These are phyloP conservation scores for Taphrina communis DNA, from an alignment of 1,139 yeast species.

Conservation along the genomic window DNA sequence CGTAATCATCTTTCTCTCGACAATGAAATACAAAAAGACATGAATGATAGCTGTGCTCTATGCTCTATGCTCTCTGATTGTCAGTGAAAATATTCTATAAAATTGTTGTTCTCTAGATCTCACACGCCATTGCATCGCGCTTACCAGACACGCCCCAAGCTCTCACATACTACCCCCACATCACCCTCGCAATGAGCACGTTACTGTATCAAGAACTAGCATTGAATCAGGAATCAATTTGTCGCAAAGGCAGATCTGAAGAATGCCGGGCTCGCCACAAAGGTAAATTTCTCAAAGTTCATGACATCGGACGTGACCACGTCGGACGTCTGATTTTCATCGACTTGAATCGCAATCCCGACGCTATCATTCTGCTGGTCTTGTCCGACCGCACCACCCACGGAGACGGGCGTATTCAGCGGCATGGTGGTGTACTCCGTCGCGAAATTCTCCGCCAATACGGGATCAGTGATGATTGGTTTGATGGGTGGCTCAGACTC, in stretches of 20 bases:
- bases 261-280: constrained; percentile 38
- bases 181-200: no score
- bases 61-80: no score
- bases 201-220: not conserved
- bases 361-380: not conserved
- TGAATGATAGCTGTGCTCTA: no score
- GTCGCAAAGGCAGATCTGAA: constrained; percentile 30
- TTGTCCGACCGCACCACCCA: not conserved
- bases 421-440: constrained; percentile 82
- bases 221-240: not conserved
- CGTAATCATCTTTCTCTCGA: no score
- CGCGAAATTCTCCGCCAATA: constrained; percentile 90
- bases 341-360: constrained; percentile 21
- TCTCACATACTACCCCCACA: no score
- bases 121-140: no score
- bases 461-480: constrained; percentile 84
- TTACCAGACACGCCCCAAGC: no score
- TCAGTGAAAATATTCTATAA: no score
- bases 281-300: constrained; percentile 39
- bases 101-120: no score
- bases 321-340: not conserved
- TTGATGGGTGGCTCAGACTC: constrained; percentile 75
- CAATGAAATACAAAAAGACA: no score
- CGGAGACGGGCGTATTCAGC: constrained; percentile 27
- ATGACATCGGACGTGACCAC: constrained; percentile 8